These are phyloP conservation scores for Magnusiomyces paraingens DNA, from an alignment of 1,139 yeast genomes.

Conservation along the genomic window DNA sequence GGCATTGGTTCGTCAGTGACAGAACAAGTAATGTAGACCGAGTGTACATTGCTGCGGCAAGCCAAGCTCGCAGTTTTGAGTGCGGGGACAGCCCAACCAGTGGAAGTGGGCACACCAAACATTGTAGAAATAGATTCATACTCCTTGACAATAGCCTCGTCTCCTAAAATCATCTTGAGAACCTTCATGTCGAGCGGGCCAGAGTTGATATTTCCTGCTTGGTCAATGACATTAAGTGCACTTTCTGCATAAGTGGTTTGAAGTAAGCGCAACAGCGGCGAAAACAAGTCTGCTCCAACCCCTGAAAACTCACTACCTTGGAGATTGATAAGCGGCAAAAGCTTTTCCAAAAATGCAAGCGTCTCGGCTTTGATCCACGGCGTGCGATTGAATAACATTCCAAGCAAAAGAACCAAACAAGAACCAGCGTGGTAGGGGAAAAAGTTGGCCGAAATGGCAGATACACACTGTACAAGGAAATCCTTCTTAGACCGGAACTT, in stretches of 20 bases:
- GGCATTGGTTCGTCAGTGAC: slow-evolving; percentile 27
- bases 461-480: slow-evolving; percentile 72
- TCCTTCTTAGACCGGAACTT: slow-evolving; percentile 85
- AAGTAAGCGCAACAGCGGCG: slow-evolving; percentile 77
- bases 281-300: slow-evolving; percentile 89
- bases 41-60: slow-evolving; percentile 88
- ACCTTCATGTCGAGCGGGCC: slow-evolving; percentile 88
- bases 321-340: slow-evolving; percentile 74
- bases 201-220: slow-evolving; percentile 78
- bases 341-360: slow-evolving; percentile 61
- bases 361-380: slow-evolving; percentile 79
- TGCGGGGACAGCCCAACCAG: slow-evolving; percentile 97
- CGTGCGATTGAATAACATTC: slow-evolving; percentile 67
- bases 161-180: slow-evolving; percentile 85
- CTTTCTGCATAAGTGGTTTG: slow-evolving; percentile 83
- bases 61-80: slow-evolving; percentile 84
- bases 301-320: slow-evolving; percentile 76
- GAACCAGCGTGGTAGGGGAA: slow-evolving; percentile 75
- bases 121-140: slow-evolving; percentile 82
- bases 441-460: slow-evolving; percentile 57
- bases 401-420: slow-evolving; percentile 65
- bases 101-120: slow-evolving; percentile 94
- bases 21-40: slow-evolving; percentile 83
- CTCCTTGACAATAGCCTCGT: slow-evolving; percentile 67
- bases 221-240: slow-evolving; percentile 85